Conservation (phyloP, 768 basidiomycete species). For the Lanmaoa pseudosensibilis region DNA sequence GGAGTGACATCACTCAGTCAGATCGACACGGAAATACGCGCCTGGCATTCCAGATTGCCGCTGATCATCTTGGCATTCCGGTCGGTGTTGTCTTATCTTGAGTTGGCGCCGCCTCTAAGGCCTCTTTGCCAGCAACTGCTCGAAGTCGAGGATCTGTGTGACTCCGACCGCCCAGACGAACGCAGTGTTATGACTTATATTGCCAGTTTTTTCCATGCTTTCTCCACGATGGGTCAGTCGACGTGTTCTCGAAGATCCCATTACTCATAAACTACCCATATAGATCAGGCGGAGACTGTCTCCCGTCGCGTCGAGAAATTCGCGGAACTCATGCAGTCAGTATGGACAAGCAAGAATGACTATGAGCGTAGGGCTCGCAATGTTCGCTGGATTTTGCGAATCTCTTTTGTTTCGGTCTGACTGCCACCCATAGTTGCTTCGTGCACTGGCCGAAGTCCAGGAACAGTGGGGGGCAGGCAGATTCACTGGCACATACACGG, state of each 20-base stretch:
- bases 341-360: constrained; percentile 86
- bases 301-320: constrained; percentile 94
- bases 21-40: constrained; percentile 82
- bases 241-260: not conserved
- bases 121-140: constrained; percentile 69
- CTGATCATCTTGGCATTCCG: constrained; percentile 86
- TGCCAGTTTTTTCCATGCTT: constrained; percentile 96
- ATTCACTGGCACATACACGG: constrained; percentile 74
- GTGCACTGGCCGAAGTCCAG: constrained; percentile 65
- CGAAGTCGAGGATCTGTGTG: constrained; percentile 94
- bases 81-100: constrained; percentile 45
- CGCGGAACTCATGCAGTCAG: constrained; percentile 90
- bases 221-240: constrained; percentile 87
- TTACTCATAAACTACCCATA: constrained; percentile 1
- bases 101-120: constrained; percentile 5
- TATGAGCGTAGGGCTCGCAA: constrained; percentile 84
- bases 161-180: constrained; percentile 87
- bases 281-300: constrained; percentile 94
- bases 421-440: constrained; percentile 51
- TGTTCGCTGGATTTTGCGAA: constrained; percentile 40
- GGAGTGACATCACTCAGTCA: constrained; percentile 41
- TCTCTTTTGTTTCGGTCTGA: constrained; percentile 5
- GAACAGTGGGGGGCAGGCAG: constrained; percentile 63
- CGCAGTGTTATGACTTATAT: constrained; percentile 98
- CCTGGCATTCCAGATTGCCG: constrained; percentile 85